Base-by-base conservation (phyloP, 2,329 filamentous ascomycete species). In the Pyricularia sp. region DNA sequence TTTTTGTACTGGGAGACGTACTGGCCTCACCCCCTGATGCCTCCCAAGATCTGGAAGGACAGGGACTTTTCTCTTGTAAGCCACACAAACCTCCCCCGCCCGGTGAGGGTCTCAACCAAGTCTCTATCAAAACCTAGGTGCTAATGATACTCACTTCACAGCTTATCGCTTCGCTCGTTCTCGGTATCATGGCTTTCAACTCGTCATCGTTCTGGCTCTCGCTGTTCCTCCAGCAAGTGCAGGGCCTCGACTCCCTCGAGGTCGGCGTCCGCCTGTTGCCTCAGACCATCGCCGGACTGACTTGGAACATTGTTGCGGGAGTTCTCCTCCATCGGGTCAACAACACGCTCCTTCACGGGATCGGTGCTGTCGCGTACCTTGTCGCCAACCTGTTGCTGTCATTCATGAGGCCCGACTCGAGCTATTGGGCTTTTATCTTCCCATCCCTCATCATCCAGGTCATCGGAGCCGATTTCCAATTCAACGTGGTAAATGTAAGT, bases 341-440 rank as follows among this genome's bases (percentile, higher is more conserved):
- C 61, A 91, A 91, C 75, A 89, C 85, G 69, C 71, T 87, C 0
- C 79, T 92, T 23, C 88, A 90, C 81, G 76, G 75, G 2, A 72
- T 81, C 23, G 81, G 81, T 3, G 76, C 79, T 4, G 68, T 77
- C 12, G 75, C 78, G 33, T 83, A 82, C 72, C 70, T 82, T 2
- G 76, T 71, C 4, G 78, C 78, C 20, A 78, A 77, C 71, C 76
- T 87, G 0, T 79, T 92, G 6, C 80, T 88, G 50, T 84, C 86
- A 0, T 81, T 90, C 66, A 86, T 89, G 73, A 77, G 80, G 58
- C 75, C 82, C 1, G 80, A 84, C 11, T 83, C 83, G 69, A 82
- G 80, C 23, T 91, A 91, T 75, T 92, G 89, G 89, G 84, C 84
- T 0, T 87, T 89, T 70, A 82, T 85, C 6, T 91, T 91, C 74